A percentile compares a stretch with the other conserved stretches of the same genome.
phyloP scores from a whole-genome alignment of 495 filamentous ascomycete genomes.

The Alectoria sarmentosa region DNA sequence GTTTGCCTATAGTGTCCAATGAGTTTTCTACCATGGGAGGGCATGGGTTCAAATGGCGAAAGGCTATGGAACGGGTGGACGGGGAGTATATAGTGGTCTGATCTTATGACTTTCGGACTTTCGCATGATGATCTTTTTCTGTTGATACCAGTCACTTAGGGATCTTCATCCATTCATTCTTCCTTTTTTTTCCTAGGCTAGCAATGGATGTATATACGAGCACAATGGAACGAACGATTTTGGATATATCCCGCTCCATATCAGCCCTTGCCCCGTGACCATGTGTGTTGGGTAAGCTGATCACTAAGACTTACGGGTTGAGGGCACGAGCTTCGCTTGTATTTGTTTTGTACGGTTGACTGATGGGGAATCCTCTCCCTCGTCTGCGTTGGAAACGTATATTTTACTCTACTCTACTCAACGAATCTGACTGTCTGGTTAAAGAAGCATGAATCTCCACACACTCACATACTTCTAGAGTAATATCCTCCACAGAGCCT shows the following conservation, averaged over 20 bases:
- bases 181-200: background rate
- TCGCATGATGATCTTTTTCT: background rate
- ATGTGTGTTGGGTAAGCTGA: too few relatives aligned
- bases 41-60: constrained; percentile 68
- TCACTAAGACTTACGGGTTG: too few relatives aligned
- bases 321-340: too few relatives aligned
- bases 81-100: constrained; percentile 86
- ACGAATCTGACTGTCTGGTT: too few relatives aligned
- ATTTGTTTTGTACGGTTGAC: too few relatives aligned
- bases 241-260: background rate
- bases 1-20: constrained; percentile 12
- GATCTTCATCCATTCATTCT: background rate
- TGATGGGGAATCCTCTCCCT: too few relatives aligned
- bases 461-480: too few relatives aligned
- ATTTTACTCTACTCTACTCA: too few relatives aligned
- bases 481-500: too few relatives aligned
- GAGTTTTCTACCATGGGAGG: constrained; percentile 16
- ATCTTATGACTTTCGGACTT: background rate
- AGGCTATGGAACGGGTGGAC: constrained; percentile 65
- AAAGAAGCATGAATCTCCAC: too few relatives aligned
- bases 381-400: too few relatives aligned
- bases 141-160: background rate
- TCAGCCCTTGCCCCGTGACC: background rate
- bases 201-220: constrained; percentile 1
- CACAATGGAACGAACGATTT: background rate